These are phyloP conservation scores for Syncephalis fuscata DNA, from an alignment of 371 early-diverging fungal genomes.

Conservation along the genomic window DNA sequence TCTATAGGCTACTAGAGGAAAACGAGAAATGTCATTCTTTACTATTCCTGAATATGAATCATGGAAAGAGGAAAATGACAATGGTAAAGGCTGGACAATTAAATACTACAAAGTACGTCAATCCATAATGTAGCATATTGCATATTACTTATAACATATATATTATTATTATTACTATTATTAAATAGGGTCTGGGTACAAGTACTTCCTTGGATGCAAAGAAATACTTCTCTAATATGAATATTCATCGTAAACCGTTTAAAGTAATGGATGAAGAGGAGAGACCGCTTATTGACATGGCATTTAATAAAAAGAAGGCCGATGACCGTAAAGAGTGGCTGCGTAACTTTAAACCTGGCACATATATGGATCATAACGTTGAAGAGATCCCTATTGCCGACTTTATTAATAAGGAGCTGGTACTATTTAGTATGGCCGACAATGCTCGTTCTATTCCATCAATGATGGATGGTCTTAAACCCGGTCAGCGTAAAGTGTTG, in stretches of 20 bases:
- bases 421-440: slow-evolving; percentile 91
- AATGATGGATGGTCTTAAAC: slow-evolving; percentile 98
- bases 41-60: slow-evolving; percentile 95
- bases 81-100: slow-evolving; percentile 54
- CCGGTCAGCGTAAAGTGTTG: slow-evolving; percentile 97
- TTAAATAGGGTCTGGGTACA: slow-evolving; percentile 90
- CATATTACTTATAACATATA: neutral
- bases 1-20: slow-evolving; percentile 32
- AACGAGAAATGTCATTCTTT: slow-evolving; percentile 61
- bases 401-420: slow-evolving; percentile 97
- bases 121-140: neutral
- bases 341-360: slow-evolving; percentile 73
- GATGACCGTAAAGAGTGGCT: slow-evolving; percentile 98
- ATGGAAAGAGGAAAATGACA: slow-evolving; percentile 63
- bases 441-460: slow-evolving; percentile 96
- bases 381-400: slow-evolving; percentile 72
- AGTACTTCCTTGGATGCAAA: slow-evolving; percentile 85
- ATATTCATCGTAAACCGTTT: slow-evolving; percentile 83
- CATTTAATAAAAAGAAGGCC: slow-evolving; percentile 96
- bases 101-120: slow-evolving; percentile 89
- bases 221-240: slow-evolving; percentile 81
- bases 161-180: neutral
- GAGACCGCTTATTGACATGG: slow-evolving; percentile 84
- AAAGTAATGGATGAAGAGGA: slow-evolving; percentile 41
- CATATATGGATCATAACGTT: slow-evolving; percentile 81